Conservation (phyloP, 257 asterid genomes). For the Plantago elongata region DNA sequence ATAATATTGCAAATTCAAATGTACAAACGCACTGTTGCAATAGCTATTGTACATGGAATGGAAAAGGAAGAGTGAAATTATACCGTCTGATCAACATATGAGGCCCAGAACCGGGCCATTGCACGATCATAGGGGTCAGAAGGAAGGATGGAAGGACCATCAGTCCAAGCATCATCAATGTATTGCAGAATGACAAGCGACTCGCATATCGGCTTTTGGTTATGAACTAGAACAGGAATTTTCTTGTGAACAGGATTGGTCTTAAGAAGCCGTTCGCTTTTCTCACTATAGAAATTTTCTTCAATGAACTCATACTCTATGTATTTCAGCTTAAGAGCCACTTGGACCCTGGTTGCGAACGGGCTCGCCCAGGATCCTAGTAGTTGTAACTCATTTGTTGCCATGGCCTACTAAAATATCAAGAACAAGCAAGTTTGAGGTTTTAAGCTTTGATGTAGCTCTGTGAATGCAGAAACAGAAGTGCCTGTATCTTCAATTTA, state of each 20-base stretch:
- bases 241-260: constrained; percentile 49
- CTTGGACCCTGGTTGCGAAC: constrained; percentile 32
- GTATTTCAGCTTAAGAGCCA: constrained; percentile 47
- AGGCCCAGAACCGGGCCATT: constrained; percentile 51
- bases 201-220: constrained; percentile 29
- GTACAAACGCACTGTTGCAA: too few relatives aligned
- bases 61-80: neutral
- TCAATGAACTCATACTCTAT: constrained; percentile 37
- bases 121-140: constrained; percentile 29
- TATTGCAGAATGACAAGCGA: constrained; percentile 39
- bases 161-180: constrained; percentile 29
- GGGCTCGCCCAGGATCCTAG: constrained; percentile 40
- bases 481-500: neutral
- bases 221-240: constrained; percentile 46
- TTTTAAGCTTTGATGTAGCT: neutral
- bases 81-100: constrained; percentile 49
- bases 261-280: constrained; percentile 39
- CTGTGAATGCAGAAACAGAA: constrained; percentile 5
- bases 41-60: neutral
- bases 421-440: neutral
- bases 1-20: neutral
- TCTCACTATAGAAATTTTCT: constrained; percentile 15
- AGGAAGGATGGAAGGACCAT: constrained; percentile 24
- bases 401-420: constrained; percentile 22
- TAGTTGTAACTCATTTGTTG: constrained; percentile 31